phyloP scores from a whole-genome alignment of 139 green algal genomes.

The Picochlorum sp. region DNA sequence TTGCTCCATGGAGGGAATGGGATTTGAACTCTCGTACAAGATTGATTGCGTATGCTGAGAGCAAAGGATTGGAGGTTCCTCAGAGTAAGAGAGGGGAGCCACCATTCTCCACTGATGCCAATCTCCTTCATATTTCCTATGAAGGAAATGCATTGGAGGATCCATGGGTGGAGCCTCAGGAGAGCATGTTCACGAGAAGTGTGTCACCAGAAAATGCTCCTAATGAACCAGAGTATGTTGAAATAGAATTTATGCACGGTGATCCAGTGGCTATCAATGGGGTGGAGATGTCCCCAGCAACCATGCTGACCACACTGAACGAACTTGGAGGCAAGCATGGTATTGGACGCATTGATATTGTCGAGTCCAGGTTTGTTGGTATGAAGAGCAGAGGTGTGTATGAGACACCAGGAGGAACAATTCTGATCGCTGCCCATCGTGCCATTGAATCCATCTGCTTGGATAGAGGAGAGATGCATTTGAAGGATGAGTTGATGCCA shows the following conservation, averaged over 20 bases:
- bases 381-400: conserved; percentile 95
- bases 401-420: conserved; percentile 95
- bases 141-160: conserved; percentile 90
- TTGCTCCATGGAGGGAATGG: conserved; percentile 98
- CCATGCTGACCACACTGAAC: conserved; percentile 88
- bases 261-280: conserved; percentile 94
- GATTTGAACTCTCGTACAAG: conserved; percentile 83
- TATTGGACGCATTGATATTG: conserved; percentile 89
- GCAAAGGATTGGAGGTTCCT: conserved; percentile 55
- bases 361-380: conserved; percentile 96
- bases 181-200: conserved; percentile 88
- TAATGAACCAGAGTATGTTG: conserved; percentile 81
- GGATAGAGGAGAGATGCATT: conserved; percentile 82
- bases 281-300: conserved; percentile 71
- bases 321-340: conserved; percentile 61
- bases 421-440: conserved; percentile 77
- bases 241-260: conserved; percentile 93
- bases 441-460: conserved; percentile 85
- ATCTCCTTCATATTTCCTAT: conserved; percentile 93
- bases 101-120: conserved; percentile 92
- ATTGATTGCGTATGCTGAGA: conserved; percentile 83
- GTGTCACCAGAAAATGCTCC: conserved; percentile 85
- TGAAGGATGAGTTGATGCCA: conserved; percentile 65
- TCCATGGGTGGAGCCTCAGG: conserved; percentile 72
- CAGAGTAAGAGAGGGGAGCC: conserved; percentile 80